Evolutionary conservation across 1,284 basidiomycete genomes (phyloP), one percentile per base, ranked within the genome.

Genomic region (Ustilago xerochloae): DNA sequence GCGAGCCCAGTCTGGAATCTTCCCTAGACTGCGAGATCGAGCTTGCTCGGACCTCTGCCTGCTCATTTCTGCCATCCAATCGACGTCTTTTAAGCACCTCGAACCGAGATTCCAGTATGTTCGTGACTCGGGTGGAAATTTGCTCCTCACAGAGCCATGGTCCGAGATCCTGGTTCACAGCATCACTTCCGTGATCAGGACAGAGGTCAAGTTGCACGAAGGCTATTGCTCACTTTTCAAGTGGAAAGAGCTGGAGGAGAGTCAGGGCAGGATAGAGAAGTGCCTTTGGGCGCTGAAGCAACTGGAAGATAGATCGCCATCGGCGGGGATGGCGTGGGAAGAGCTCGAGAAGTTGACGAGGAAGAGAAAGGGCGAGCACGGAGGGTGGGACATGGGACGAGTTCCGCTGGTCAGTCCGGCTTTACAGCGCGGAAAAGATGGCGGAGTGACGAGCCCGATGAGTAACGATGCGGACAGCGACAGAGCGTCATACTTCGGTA

Each of bases 81-180:
- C 53, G n/a, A 63, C 54, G 12, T 38, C 47, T 12, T 57, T 63
- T 35, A 28, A 10, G 16, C 48, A 52, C 28, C 28, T 38, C 22
- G 62, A 56, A n/a, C 43, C 47, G 4, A 63, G 41, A 4, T 63
- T 63, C 18, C 29, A 63, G n/a, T 63, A 57, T 24, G 62, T 63
- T 0, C 41, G 54, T 9, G 62, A 63, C 43, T 63, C 62, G 24
- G 62, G 62, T 6, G 38, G 48, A 16, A 63, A 56, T 16, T 18
- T 63, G 33, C 49, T 63, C 4, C 26, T 57, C 24, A 63, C 62
- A 16, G 62, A 63, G 33, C 54, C 62, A 2, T 63, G 62, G 62
- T 51, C 62, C 22, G 62, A 57, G 43, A 63, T 63, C 28, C 30
- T 63, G 32, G 54, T 63, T 18, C 62, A 63, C 26, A 57, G 53